Evolutionary conservation across 441 rosid genomes (phyloP), one percentile per base, ranked within the genome.

Genomic region (Caryocar brasiliense): DNA sequence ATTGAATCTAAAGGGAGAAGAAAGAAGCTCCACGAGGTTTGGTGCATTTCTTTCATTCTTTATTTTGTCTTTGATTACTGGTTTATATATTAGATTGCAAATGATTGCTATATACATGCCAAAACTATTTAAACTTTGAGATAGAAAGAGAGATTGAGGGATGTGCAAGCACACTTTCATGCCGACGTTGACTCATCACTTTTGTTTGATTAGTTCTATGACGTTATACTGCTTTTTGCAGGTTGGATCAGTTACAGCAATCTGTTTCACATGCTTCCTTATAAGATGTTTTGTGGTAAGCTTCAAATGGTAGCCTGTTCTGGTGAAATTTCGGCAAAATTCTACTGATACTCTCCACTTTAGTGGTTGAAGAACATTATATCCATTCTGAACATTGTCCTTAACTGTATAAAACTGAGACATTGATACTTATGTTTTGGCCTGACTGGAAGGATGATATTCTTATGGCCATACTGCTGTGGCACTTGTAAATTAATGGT

Each of bases 11-110:
- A 81, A 73, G 94, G 97, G 51, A 80, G 97, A 62, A 76, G 85
- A 68, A 90, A 84, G 81, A 90, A 90, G 62, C 95, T 90, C 50
- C 76, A 80, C n/a, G 97, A 90, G 97, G 97, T 90, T 68, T 53
- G 57, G 40, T n/a, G 43, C 27, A 33, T 51, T 33, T 45, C 35
- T 50, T 35, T 15, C 3, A 13, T 13, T 20, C 7, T 19, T 41
- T 2, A 11, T 6, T 7, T 51, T 3, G 3, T 30, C 41, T 14
- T 41, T 38, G 18, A 39, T 50, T 18, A 13, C 13, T 19, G 21
- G 5, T 43, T 32, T 40, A 25, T 19, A 25, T 20, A 25, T 2
- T 30, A 17, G 21, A 25, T 18, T 25, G 2, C 18, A 12, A 32
- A 11, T 33, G 7, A 52, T 13, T 37, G 34, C 28, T 14, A 8